Evolutionary conservation across 1,284 basidiomycete genomes (phyloP), one percentile per base, ranked within the genome.

Genomic region (Cerrena zonata): DNA sequence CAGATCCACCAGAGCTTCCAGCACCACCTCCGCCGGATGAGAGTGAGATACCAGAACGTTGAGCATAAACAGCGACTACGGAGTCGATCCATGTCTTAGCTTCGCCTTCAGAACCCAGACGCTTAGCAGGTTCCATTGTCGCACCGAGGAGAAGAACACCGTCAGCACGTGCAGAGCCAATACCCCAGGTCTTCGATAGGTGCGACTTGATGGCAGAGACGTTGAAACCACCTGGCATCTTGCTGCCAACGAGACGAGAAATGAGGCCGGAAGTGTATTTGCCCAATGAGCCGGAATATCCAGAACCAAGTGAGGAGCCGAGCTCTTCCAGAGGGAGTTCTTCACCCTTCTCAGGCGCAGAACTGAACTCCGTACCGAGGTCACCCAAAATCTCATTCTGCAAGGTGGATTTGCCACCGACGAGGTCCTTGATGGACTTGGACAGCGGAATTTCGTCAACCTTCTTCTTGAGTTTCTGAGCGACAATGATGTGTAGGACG

Each of bases 221-320:
- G 67, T 97, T 97, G 82, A 99, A 99, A 25, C 95, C 95, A 72
- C 96, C 96, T 37, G 96, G 96, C 89, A 99, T 94, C 75, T 99
- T 99, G 53, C 86, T 85, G 52, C 93, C 91, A 50, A 98, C 79
- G 65, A 98, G 79, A 54, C 96, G 90, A 49, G 94, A 94, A 49
- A 98, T 78, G 44, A 99, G 79, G 26, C 92, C 86, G 52, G 83
- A 87, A n/a, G 91, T 91, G 72, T 98, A 93, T 71, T 99, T 99
- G 63, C 95, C 95, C 26, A 96, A 82, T n/a, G 77, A 68, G 21
- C 94, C 94, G 46, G 79, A 73, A 74, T 93, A 93, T 23, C 93
- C 93, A 48, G 84, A 77, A 24, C 80, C 78, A 37, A 99, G 75
- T 5, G 91, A 84, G 37, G 92, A 80, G 36, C 94, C 96, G 22